Evolutionary conservation across 768 basidiomycete genomes (phyloP), one percentile per base, ranked within the genome.

Genomic region (Atractiella rhizophila): DNA sequence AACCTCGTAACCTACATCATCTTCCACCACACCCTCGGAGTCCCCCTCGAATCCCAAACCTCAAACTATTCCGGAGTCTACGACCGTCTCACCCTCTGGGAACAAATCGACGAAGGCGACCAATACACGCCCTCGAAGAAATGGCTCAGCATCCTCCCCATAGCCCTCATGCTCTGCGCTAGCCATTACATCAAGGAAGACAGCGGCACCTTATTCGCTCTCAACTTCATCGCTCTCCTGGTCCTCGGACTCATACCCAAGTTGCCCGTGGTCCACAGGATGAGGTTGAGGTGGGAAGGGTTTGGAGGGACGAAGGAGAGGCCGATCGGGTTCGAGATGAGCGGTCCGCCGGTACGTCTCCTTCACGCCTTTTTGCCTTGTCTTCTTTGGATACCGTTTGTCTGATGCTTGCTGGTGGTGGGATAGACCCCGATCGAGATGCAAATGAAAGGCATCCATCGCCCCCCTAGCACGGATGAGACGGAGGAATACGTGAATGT

Each of bases 81-180:
- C 60, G 91, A 96, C 57, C 82, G 94, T 52, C 68, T 96, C 35
- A 96, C 91, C 0, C 64, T 98, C 24, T 98, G 91, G 91, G 91
- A 98, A 56, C 91, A 98, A 66, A 98, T 98, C 37, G 91, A 98
- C 59, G 77, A 80, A 37, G 91, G 91, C 28, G 91, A 86, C 1
- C 91, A 96, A 54, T 91, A 96, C 60, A 98, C 91, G 5, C 91
- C 91, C 1, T 75, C 91, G 5, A 91, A 82, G 64, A 98, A 98
- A 57, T 96, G 85, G 82, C 65, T 98, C 23, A 68, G 91, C 45
- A 71, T 70, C 39, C 73, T 85, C 7, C 91, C 91, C 0, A 74
- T 96, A n/a, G n/a, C n/a, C n/a, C n/a, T n/a, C n/a, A n/a, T n/a
- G n/a, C n/a, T n/a, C n/a, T n/a, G n/a, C n/a, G n/a, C n/a, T n/a